A percentile compares a stretch with the other conserved stretches of the same genome.
phyloP scores from a whole-genome alignment of 805 yeast genomes.

The Yarrowia sp. region DNA sequence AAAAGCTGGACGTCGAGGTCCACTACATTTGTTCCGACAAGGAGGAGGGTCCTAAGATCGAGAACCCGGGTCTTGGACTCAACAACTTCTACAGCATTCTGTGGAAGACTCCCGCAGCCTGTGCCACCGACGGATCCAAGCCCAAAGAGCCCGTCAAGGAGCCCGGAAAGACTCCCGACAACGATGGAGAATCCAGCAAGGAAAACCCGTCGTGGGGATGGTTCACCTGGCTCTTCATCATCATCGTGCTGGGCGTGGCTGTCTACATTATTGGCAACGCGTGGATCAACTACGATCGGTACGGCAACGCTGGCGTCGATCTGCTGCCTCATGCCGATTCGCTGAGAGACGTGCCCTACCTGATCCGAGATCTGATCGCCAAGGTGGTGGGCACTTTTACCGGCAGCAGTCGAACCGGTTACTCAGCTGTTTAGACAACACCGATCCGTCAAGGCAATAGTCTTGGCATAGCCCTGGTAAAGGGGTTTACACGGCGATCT shows the following conservation, averaged over 20 bases:
- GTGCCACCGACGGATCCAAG: neutral
- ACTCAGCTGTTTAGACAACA: slow-evolving; percentile 72
- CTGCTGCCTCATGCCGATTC: slow-evolving; percentile 41
- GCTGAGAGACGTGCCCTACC: slow-evolving; percentile 67
- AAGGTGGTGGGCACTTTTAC: slow-evolving; percentile 72
- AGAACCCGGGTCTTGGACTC: neutral
- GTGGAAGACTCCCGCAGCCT: slow-evolving; percentile 10
- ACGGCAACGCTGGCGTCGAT: slow-evolving; percentile 63
- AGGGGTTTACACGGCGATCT: neutral
- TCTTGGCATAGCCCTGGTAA: no score
- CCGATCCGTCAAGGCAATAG: neutral
- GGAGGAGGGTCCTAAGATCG: slow-evolving; percentile 17
- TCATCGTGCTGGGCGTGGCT: slow-evolving; percentile 66
- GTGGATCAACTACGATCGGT: slow-evolving; percentile 69
- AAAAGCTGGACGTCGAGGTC: neutral
- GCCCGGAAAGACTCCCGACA: slow-evolving; percentile 30
- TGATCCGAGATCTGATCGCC: slow-evolving; percentile 65
- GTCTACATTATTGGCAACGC: slow-evolving; percentile 71
- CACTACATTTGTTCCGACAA: neutral
- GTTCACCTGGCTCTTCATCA: slow-evolving; percentile 76
- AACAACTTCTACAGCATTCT: neutral
- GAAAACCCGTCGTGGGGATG: slow-evolving; percentile 66
- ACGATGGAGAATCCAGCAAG: slow-evolving; percentile 34
- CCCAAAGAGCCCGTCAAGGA: slow-evolving; percentile 7
- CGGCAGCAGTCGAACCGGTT: slow-evolving; percentile 73